phyloP scores from a whole-genome alignment of 2,329 filamentous ascomycete genomes.

The Tympanopsis confertula region DNA sequence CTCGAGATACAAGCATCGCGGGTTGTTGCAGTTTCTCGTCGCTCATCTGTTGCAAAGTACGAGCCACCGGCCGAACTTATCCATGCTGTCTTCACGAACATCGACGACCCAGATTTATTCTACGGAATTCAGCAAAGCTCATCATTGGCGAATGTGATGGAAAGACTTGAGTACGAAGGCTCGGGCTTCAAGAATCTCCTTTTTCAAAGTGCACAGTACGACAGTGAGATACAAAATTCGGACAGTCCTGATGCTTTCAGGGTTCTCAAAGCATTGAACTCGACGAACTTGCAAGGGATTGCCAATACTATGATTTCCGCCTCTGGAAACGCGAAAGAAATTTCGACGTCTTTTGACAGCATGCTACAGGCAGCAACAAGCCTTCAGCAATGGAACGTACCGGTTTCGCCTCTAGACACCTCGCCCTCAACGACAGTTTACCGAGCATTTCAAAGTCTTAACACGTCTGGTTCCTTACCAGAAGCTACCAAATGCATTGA shows the following conservation, averaged over 20 bases:
- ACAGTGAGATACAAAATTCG: slow-evolving; percentile 28
- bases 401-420: not conserved
- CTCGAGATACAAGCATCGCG: slow-evolving; percentile 36
- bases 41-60: slow-evolving; percentile 34
- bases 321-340: not conserved
- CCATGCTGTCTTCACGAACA: slow-evolving; percentile 74
- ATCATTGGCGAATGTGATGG: slow-evolving; percentile 65
- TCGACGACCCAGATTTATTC: slow-evolving; percentile 92
- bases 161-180: slow-evolving; percentile 77
- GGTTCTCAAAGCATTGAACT: not conserved
- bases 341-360: not conserved
- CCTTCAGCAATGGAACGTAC: not conserved
- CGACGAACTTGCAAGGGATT: slow-evolving; percentile 1
- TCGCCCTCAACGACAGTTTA: not conserved
- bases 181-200: slow-evolving; percentile 81
- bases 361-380: not conserved
- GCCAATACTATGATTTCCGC: not conserved
- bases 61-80: slow-evolving; percentile 56
- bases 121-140: slow-evolving; percentile 78
- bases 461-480: not conserved
- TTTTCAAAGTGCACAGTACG: slow-evolving; percentile 82
- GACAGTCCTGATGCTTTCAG: not conserved
- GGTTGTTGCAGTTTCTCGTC: not conserved
- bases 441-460: not conserved
- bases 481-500: not conserved